These are phyloP conservation scores for Yamadazyma triangularis DNA, from an alignment of 1,139 yeast species.

Conservation along the genomic window DNA sequence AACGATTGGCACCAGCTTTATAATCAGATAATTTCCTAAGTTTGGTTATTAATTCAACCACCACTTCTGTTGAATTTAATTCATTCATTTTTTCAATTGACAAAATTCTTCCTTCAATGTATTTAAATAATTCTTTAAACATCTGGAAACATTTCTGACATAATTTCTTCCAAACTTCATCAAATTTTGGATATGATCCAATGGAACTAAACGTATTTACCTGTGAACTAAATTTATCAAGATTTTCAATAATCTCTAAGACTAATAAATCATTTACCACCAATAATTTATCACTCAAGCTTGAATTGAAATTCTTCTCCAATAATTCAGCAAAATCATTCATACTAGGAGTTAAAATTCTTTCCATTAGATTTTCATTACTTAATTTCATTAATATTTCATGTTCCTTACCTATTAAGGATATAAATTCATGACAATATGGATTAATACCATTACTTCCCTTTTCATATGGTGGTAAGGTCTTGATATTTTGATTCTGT, in stretches of 20 bases:
- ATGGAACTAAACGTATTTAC: conserved; percentile 10
- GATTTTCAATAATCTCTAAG: conserved; percentile 40
- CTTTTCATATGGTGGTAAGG: conserved; percentile 49
- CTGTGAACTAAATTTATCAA: conserved; percentile 5
- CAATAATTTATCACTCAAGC: conserved; percentile 11
- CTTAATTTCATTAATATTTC: conserved; percentile 27
- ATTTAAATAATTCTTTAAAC: conserved; percentile 54
- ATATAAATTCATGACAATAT: conserved; percentile 51
- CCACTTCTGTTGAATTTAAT: conserved; percentile 63
- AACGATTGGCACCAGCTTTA: conserved; percentile 46
- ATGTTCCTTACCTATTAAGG: conserved; percentile 46
- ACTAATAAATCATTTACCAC: conserved; percentile 30
- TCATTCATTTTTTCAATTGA: conserved; percentile 46
- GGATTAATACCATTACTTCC: conserved; percentile 57
- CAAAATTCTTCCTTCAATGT: conserved; percentile 49
- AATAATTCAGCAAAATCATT: conserved; percentile 18
- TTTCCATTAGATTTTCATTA: conserved; percentile 12
- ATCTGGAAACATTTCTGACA: conserved; percentile 24
- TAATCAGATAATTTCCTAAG: conserved; percentile 64
- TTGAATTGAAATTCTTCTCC: conserved; percentile 12
- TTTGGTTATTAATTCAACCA: conserved; percentile 61
- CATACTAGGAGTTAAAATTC: conserved; percentile 20
- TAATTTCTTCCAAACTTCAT: neutral
- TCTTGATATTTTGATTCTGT: conserved; percentile 31
- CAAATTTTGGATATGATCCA: conserved; percentile 5